These are phyloP conservation scores for Raphanus sativus DNA, from an alignment of 345 rosid genomes.

Conservation along the genomic window DNA sequence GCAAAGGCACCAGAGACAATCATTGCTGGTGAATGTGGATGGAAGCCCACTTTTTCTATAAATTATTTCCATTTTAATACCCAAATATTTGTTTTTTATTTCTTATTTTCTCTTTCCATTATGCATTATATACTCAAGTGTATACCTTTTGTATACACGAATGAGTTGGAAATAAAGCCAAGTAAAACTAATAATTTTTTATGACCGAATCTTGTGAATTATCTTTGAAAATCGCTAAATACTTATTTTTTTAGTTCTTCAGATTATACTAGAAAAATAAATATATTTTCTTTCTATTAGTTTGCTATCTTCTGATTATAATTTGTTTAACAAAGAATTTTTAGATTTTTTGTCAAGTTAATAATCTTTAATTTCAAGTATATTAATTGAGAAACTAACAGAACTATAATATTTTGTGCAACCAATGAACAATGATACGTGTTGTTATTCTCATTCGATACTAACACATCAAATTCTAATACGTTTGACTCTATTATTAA, in stretches of 20 bases:
- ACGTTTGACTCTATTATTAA: no score
- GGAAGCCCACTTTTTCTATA: slow-evolving; percentile 41
- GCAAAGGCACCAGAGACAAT: slow-evolving; percentile 43
- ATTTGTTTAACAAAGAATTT: no score
- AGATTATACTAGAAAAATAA: neutral
- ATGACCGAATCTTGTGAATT: neutral
- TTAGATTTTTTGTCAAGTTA: no score
- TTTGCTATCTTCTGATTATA: neutral
- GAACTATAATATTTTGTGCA: neutral
- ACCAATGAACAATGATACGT: neutral
- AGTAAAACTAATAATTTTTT: neutral
- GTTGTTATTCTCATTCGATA: neutral
- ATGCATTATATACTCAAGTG: neutral
- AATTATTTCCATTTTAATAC: slow-evolving; percentile 14
- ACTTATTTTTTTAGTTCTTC: neutral
- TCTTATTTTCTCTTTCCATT: neutral
- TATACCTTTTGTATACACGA: neutral
- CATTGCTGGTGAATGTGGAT: slow-evolving; percentile 48
- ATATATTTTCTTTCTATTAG: neutral
- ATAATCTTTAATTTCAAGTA: no score
- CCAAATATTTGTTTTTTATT: neutral
- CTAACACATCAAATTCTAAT: neutral
- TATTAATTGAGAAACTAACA: no score
- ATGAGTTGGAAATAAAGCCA: neutral
- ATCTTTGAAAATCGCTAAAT: neutral